A percentile compares a stretch with the other conserved stretches of the same genome.
Evolutionary conservation across 352 stramenopile species (phyloP).

Genomic region (Pilasporangium apinafurcum): DNA sequence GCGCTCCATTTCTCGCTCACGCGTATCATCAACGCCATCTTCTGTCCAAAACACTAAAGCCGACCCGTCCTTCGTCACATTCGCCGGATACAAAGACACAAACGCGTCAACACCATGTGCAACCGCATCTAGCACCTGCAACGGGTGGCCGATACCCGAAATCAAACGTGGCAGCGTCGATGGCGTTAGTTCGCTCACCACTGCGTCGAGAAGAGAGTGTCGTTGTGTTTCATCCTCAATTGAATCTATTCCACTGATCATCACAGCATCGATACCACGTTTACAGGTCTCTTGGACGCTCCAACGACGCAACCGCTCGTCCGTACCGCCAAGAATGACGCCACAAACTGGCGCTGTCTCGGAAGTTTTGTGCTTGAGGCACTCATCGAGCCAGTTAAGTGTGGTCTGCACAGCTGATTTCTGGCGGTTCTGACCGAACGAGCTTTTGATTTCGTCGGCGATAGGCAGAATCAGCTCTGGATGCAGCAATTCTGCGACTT

Average conservation of each 20-base stretch:
- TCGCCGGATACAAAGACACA: constrained; percentile 55
- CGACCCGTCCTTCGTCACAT: constrained; percentile 34
- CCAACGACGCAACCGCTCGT: constrained; percentile 39
- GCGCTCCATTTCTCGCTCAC: constrained; percentile 17
- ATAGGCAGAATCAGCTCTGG: constrained; percentile 58
- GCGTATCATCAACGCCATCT: constrained; percentile 18
- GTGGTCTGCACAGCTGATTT: constrained; percentile 52
- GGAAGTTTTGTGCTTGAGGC: constrained; percentile 13
- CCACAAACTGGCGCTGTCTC: constrained; percentile 35
- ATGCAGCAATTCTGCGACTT: constrained; percentile 31
- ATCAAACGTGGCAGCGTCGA: constrained; percentile 44
- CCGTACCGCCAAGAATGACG: constrained; percentile 59
- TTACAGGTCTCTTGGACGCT: constrained; percentile 61
- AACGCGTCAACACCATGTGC: constrained; percentile 57
- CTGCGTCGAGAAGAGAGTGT: constrained; percentile 32
- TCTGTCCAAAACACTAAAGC: constrained; percentile 63
- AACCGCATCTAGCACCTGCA: constrained; percentile 50
- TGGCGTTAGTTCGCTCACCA: constrained; percentile 27
- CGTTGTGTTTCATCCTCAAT: constrained; percentile 26
- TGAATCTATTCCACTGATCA: constrained; percentile 59
- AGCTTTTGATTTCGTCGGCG: constrained; percentile 52
- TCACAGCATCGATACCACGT: constrained; percentile 53
- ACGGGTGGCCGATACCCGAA: constrained; percentile 57
- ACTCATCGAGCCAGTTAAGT: constrained; percentile 69
- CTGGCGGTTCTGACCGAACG: constrained; percentile 62